These are phyloP conservation scores for Aschersonia sp. DNA, from an alignment of 2,329 filamentous ascomycete species.

Conservation along the genomic window DNA sequence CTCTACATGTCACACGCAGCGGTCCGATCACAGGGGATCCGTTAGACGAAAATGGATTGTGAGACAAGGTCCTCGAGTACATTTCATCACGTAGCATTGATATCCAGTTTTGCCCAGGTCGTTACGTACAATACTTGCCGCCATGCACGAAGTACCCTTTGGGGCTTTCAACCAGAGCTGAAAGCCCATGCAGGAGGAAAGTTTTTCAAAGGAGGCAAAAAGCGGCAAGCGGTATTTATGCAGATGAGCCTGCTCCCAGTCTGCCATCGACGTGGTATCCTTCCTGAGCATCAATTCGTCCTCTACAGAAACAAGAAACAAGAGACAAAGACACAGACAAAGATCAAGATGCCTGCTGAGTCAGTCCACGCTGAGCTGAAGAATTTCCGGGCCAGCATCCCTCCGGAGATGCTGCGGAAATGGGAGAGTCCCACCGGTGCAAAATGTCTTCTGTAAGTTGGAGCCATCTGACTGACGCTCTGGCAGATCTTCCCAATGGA, in stretches of 20 bases:
- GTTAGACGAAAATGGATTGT: no score
- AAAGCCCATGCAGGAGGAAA: not conserved
- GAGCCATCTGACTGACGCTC: not conserved
- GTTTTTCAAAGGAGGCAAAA: not conserved
- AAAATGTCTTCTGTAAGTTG: not conserved
- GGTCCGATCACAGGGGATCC: no score
- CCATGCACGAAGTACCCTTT: no score
- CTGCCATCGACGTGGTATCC: no score
- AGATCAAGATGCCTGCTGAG: not conserved
- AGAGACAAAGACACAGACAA: not conserved
- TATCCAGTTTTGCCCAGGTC: not conserved
- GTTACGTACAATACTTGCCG: not conserved
- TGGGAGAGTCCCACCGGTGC: not conserved
- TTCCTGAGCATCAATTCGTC: no score
- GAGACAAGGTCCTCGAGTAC: no score
- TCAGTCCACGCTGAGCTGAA: not conserved
- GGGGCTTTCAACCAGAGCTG: no score
- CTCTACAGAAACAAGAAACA: no score
- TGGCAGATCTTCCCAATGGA: not conserved
- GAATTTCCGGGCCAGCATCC: not conserved
- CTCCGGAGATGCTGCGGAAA: not conserved
- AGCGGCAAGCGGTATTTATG: no score
- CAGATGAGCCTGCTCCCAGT: no score
- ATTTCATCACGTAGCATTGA: no score
- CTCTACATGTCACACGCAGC: no score